Conservation (phyloP, 768 basidiomycete species). For the Ramaria sp. region DNA sequence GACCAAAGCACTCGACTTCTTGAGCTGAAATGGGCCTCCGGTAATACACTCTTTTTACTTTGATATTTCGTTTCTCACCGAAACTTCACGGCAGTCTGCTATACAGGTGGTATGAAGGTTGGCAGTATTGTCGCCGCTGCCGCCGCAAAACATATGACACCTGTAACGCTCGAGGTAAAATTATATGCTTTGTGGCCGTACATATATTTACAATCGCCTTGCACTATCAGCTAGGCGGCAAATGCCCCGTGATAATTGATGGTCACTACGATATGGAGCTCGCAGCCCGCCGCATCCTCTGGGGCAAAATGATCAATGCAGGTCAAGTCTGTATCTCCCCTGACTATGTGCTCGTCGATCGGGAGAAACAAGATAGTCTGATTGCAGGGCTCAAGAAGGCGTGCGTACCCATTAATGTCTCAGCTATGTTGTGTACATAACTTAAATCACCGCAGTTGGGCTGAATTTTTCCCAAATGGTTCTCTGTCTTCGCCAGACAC, state of each 20-base stretch:
- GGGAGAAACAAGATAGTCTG: constrained; percentile 27
- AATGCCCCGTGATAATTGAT: constrained; percentile 70
- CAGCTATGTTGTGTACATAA: neutral
- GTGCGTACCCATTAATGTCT: constrained; percentile 14
- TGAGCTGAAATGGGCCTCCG: constrained; percentile 59
- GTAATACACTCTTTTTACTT: constrained; percentile 19
- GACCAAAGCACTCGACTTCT: constrained; percentile 33
- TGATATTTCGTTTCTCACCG: neutral
- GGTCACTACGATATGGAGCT: constrained; percentile 53
- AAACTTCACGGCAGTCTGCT: constrained; percentile 18
- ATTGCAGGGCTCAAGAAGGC: constrained; percentile 31
- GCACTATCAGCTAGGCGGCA: constrained; percentile 21
- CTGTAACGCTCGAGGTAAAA: constrained; percentile 32
- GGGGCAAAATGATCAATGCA: constrained; percentile 69
- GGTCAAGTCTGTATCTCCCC: constrained; percentile 60
- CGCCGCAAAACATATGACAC: constrained; percentile 34
- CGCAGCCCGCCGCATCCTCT: constrained; percentile 60
- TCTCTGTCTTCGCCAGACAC: constrained; percentile 33
- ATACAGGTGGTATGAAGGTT: constrained; percentile 27
- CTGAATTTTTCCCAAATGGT: constrained; percentile 48
- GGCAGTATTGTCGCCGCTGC: constrained; percentile 36
- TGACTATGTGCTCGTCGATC: constrained; percentile 39
- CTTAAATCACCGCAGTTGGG: neutral
- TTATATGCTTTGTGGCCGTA: neutral
- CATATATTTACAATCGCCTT: neutral